Percentiles rank a stretch among this genome's conserved stretches.
These are phyloP conservation scores for Diddensiella santjacobensis DNA, from an alignment of 805 yeast genomes.

Conservation along the genomic window DNA sequence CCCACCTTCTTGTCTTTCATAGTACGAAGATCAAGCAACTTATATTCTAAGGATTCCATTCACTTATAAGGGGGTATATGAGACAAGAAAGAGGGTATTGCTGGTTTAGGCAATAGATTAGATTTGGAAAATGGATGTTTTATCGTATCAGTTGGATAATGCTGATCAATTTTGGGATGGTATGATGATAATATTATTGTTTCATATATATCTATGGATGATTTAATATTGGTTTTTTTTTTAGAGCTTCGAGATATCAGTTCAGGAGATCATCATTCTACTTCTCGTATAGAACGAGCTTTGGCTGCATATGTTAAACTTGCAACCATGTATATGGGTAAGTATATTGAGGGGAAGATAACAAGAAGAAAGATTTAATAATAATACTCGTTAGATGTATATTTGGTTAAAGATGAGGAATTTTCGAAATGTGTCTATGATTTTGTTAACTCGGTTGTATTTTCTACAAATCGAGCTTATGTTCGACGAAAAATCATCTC, in stretches of 20 bases:
- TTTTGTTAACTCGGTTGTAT: conserved; percentile 45
- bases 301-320: conserved; percentile 27
- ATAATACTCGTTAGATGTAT: conserved; percentile 18
- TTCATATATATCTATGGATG: neutral
- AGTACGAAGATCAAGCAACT: no score
- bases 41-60: no score
- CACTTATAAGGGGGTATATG: no score
- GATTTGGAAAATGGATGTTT: conserved; percentile 25
- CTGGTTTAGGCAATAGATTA: no score
- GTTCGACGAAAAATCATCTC: conserved; percentile 36
- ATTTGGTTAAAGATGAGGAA: conserved; percentile 34
- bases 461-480: conserved; percentile 50
- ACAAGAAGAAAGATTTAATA: conserved; percentile 10
- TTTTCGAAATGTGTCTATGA: conserved; percentile 44
- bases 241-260: conserved; percentile 54
- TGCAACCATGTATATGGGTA: conserved; percentile 27
- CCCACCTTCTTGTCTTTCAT: no score
- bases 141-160: conserved; percentile 29
- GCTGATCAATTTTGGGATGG: conserved; percentile 33
- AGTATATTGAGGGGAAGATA: conserved; percentile 12
- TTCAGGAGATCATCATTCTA: conserved; percentile 43
- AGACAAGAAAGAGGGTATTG: no score
- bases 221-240: conserved; percentile 31
- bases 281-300: conserved; percentile 28
- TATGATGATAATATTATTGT: conserved; percentile 12